Evolutionary conservation across 306 rosid genomes (phyloP), one percentile per base, ranked within the genome.

Genomic region (Cicer cuneatum): DNA sequence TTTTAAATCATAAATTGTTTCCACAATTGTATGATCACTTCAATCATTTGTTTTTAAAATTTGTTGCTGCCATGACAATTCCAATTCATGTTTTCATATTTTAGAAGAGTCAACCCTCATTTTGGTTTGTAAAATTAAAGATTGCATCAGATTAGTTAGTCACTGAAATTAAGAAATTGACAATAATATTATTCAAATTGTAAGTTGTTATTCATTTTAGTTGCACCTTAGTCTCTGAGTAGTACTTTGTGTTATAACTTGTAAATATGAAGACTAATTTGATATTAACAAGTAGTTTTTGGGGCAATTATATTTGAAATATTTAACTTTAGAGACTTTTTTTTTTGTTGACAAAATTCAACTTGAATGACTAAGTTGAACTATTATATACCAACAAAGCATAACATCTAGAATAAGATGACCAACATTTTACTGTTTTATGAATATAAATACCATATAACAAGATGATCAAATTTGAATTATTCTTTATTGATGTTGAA

Each of bases 21-120:
- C 18, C 46, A 29, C 42, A 57, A 33, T 41, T 63, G 18, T 10
- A 29, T 29, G 12, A 5, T 67, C 49, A 67, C 52, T 57, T 54
- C 39, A 48, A 41, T 68, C 68, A 77, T 60, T 47, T 70, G 35
- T 29, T 29, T 29, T 29, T 29, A 29, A 29, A 3, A 29, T 29
- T 29, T 29, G 35, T 29, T 4, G 35, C 35, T 29, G 35, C 5
- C 35, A 29, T 29, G 35, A 29, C 35, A 29, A 29, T 49, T 49
- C 56, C 15, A n/a, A 45, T 45, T 45, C 13, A 45, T 45, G 5
- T 45, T 45, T 45, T 45, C 14, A 3, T 0, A 3, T 45, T 45
- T 45, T 45, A 45, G 49, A 45, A 8, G 5, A 10, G 14, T 3
- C 10, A 41, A 11, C 11, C 49, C 14, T 11, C 49, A 45, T 45